A percentile compares a stretch with the other conserved stretches of the same genome.
These are phyloP conservation scores for Solanum lycopersicoides DNA, from an alignment of 257 asterid genomes.

Conservation along the genomic window DNA sequence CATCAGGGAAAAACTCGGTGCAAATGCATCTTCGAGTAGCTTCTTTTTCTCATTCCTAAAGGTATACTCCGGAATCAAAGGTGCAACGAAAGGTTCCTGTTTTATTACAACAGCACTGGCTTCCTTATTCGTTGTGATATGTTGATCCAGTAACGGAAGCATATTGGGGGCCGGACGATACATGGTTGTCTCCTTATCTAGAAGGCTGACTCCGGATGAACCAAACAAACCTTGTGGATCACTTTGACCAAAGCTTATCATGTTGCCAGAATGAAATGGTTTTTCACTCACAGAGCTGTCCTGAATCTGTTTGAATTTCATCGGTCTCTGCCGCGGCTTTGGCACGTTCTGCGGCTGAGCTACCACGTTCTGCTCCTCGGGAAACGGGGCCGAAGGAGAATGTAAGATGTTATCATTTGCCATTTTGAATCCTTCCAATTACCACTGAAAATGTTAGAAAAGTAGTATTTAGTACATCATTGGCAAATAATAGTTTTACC, in stretches of 20 bases:
- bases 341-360: neutral
- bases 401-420: neutral
- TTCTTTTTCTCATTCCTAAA: neutral
- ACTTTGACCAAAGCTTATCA: neutral
- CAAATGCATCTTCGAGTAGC: neutral
- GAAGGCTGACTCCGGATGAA: neutral
- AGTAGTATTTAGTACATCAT: neutral
- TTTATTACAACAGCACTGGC: neutral
- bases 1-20: neutral
- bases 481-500: neutral
- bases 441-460: neutral
- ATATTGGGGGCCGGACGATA: neutral
- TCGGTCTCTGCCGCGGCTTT: neutral
- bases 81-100: neutral
- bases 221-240: neutral
- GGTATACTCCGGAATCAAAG: neutral
- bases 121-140: neutral
- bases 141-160: neutral
- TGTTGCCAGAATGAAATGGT: neutral
- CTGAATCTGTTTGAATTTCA: neutral
- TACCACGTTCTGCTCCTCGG: neutral
- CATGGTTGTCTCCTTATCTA: neutral
- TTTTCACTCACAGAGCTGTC: neutral
- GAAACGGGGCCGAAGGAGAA: neutral
- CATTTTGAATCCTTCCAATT: neutral